Conservation (phyloP, 441 rosid genomes). For the Gossypium schwendimanii region DNA sequence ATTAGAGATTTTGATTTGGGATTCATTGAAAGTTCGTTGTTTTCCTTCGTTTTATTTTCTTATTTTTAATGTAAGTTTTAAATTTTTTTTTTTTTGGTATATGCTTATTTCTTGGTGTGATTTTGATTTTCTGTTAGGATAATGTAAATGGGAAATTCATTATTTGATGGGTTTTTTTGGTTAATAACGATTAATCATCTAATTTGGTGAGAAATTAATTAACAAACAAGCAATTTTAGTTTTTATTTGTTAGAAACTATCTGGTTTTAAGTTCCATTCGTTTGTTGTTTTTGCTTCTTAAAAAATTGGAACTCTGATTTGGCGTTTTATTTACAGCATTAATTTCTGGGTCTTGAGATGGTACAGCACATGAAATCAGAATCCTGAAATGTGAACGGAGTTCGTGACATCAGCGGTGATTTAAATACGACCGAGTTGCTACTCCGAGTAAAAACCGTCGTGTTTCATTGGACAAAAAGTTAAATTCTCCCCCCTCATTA, state of each 20-base stretch:
- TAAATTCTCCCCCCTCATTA: conserved; percentile 19
- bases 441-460: conserved; percentile 6
- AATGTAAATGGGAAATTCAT: neutral
- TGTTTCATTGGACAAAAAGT: neutral
- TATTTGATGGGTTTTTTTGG: too few relatives aligned
- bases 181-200: neutral
- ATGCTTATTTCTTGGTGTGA: neutral
- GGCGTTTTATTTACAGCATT: conserved; percentile 7
- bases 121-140: neutral
- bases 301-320: neutral
- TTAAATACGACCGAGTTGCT: neutral
- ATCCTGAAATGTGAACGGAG: conserved; percentile 15
- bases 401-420: neutral
- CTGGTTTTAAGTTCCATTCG: neutral
- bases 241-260: too few relatives aligned
- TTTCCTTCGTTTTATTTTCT: neutral
- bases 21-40: neutral
- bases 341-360: conserved; percentile 13
- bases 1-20: neutral
- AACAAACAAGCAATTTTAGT: neutral
- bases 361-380: conserved; percentile 22
- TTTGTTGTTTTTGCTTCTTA: neutral
- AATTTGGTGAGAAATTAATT: neutral
- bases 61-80: neutral
- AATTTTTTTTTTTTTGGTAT: neutral